Base-by-base conservation (phyloP, 2,329 filamentous ascomycete species). In the Epichloe scottii region DNA sequence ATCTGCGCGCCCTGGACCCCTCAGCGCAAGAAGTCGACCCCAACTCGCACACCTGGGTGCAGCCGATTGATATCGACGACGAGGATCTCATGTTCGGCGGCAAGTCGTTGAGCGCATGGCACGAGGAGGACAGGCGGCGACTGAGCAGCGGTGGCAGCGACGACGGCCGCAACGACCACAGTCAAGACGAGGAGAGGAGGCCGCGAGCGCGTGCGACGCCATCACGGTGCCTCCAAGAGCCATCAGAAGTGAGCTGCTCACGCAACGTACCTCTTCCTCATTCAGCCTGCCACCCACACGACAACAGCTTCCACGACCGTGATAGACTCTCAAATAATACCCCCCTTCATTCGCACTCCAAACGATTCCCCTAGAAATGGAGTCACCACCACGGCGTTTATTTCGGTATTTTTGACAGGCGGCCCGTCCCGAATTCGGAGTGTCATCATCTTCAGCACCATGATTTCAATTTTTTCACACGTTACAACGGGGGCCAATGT, bases 41-140 rank as follows among this genome's bases (percentile, higher is more conserved):
- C 53, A 53, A 57, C 50, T 59, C 64, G 41, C 62, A 66, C 53
- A 54, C 64, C 44, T 80, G 76, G 77, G 71, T 77, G 55, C 69
- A 74, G 50, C 71, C 74, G 35, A 80, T 74, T 46, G 68, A 77
- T 54, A 81, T 81, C 58, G 77, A 81, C 51, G 78, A 81, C 59
- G 77, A 80, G 51, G 78, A 81, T 56, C 68, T 81, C 38, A 79
- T 72, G 62, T 81, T 81, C 57, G 76, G 77, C 51, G 78, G 78
- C 58, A 81, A 81, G 71, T 70, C 76, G 39, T 63, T 81, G 41
- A 77, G 76, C 62, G 66, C 72, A 15, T 80, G 77, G 77, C 78
- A 81, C 62, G 78, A 81, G 64, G 78, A 81, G 66, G 58, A 60
- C 44, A 54, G 59, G 3, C 51, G 57, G 21, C 64, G 68, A 17